A percentile compares a stretch with the other conserved stretches of the same genome.
phyloP scores from a whole-genome alignment of 139 green algal genomes.

The Nannochloris sp. region DNA sequence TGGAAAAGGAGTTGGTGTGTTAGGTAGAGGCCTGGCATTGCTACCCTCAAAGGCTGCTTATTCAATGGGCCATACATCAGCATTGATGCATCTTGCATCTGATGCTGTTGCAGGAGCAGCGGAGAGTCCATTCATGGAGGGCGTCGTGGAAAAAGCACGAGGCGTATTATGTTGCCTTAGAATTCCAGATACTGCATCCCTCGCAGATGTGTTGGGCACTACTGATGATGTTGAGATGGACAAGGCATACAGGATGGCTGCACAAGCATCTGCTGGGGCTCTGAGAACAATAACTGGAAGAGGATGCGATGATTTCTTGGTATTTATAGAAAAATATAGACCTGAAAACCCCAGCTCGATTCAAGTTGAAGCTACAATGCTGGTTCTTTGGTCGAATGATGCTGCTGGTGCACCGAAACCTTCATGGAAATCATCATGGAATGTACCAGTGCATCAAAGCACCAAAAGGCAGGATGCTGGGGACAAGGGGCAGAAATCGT shows the following conservation, averaged over 20 bases:
- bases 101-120: slow-evolving; percentile 43
- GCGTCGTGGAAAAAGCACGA: slow-evolving; percentile 27
- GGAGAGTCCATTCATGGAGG: slow-evolving; percentile 70
- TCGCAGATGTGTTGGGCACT: not conserved
- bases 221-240: not conserved
- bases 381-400: slow-evolving; percentile 28
- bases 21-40: slow-evolving; percentile 53
- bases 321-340: slow-evolving; percentile 38
- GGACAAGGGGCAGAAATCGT: slow-evolving; percentile 4
- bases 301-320: slow-evolving; percentile 59
- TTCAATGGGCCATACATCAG: slow-evolving; percentile 36
- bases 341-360: slow-evolving; percentile 3
- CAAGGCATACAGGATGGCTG: slow-evolving; percentile 16
- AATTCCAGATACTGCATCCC: slow-evolving; percentile 34
- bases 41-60: slow-evolving; percentile 38
- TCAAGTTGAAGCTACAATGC: slow-evolving; percentile 26
- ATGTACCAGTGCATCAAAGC: not conserved
- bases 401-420: not conserved
- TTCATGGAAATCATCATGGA: not conserved
- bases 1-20: slow-evolving; percentile 28
- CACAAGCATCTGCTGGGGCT: slow-evolving; percentile 38
- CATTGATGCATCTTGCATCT: slow-evolving; percentile 38
- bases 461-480: not conserved
- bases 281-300: slow-evolving; percentile 34
- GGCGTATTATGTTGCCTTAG: slow-evolving; percentile 63